Evolutionary conservation across 768 basidiomycete genomes (phyloP), one percentile per base, ranked within the genome.

Genomic region (Strobilomyces echinocephalus): DNA sequence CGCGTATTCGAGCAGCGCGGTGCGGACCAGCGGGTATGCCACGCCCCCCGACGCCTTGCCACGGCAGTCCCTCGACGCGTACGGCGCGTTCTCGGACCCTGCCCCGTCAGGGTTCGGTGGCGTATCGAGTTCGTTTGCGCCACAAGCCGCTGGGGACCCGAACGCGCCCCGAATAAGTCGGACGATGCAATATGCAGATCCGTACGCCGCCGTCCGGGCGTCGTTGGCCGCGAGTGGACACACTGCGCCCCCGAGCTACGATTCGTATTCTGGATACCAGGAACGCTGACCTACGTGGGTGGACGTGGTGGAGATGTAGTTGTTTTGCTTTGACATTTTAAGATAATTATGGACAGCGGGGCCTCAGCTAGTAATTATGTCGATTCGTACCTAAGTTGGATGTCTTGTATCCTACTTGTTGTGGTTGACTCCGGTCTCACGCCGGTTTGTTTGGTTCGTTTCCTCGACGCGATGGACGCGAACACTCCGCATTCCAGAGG

Each of bases 111-210:
- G 88, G 21, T 92, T 85, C 60, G 81, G 76, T 43, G 71, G 70
- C 12, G 69, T 72, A 12, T 68, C 73, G 2, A 71, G 68, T 28
- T 68, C 71, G 49, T 60, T 57, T 40, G 61, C 61, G n/a, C 70
- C 65, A 4, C 63, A 79, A 2, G 63, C 76, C 15, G 54, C 70
- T 10, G 54, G 52, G 11, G 67, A 69, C 8, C 49, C 62, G 20
- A 71, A 60, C 15, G 66, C 74, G 0, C 75, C 78, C 28, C 79
- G 83, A 26, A 74, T 93, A 36, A 93, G 91, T 69, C 74, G 91
- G 66, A 95, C 93, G 50, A 94, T 95, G 92, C 91, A 94, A 67
- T 90, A 92, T 63, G 91, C 90, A 21, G 87, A 93, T 63, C 91
- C 91, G 9, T 93, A 92, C 63, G 87, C 89, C 12, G 86, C 85